Evolutionary conservation across 1,284 basidiomycete species (phyloP).

Genomic region (Trametes sp.): DNA sequence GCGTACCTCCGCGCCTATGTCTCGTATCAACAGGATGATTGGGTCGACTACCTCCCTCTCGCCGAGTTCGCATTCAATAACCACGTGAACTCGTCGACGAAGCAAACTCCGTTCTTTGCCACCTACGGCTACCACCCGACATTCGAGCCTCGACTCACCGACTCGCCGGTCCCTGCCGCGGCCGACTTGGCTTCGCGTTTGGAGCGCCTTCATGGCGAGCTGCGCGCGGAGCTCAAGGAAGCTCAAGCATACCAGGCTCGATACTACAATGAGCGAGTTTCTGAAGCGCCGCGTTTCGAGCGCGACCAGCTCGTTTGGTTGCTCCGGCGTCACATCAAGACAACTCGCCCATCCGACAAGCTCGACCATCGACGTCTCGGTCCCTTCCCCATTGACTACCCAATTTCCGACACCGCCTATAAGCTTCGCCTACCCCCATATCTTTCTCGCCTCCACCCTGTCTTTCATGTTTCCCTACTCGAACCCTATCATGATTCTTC

Average conservation of each 20-base stretch:
- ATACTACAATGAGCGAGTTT: constrained; percentile 32
- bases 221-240: constrained; percentile 38
- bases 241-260: constrained; percentile 39
- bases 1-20: neutral
- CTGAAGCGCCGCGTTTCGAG: constrained; percentile 39
- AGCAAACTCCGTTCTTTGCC: constrained; percentile 50
- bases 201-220: constrained; percentile 35
- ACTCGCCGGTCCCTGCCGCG: constrained; percentile 18
- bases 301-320: constrained; percentile 49
- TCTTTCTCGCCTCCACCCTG: constrained; percentile 43
- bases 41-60: constrained; percentile 40
- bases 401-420: constrained; percentile 32
- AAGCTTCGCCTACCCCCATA: constrained; percentile 43
- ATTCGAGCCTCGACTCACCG: constrained; percentile 36
- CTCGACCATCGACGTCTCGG: constrained; percentile 49
- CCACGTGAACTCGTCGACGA: constrained; percentile 43
- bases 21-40: constrained; percentile 3
- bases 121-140: constrained; percentile 44
- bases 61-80: constrained; percentile 59
- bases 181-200: constrained; percentile 26
- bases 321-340: constrained; percentile 45
- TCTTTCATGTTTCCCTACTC: constrained; percentile 52
- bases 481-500: constrained; percentile 42
- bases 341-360: constrained; percentile 47
- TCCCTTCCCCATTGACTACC: constrained; percentile 43